Percentiles rank a stretch among this genome's conserved stretches.
Evolutionary conservation across 2,329 filamentous ascomycete species (phyloP).

Genomic region (Sporothrix brunneoviolacea): DNA sequence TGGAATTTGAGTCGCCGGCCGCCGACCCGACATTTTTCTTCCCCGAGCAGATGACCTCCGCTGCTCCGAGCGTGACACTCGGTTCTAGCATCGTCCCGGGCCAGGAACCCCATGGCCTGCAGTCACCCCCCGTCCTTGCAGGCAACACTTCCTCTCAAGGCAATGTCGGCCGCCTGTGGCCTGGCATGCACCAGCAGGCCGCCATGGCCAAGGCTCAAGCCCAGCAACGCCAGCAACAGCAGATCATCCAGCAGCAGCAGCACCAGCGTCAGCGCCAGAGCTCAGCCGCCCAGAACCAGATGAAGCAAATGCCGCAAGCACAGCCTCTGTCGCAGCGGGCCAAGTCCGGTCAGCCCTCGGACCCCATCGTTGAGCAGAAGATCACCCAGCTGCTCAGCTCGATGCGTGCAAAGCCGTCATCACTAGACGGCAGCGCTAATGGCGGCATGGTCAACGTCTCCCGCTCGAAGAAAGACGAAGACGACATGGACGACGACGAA

Average conservation of each 20-base stretch:
- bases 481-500: slow-evolving; percentile 98
- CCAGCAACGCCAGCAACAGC: slow-evolving; percentile 61
- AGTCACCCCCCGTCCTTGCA: slow-evolving; percentile 34
- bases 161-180: slow-evolving; percentile 71
- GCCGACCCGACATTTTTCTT: slow-evolving; percentile 61
- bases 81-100: slow-evolving; percentile 53
- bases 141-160: slow-evolving; percentile 38
- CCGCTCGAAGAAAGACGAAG: slow-evolving; percentile 82
- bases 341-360: slow-evolving; percentile 48
- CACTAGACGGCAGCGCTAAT: slow-evolving; percentile 45
- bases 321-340: slow-evolving; percentile 38
- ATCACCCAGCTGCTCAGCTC: slow-evolving; percentile 89
- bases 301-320: slow-evolving; percentile 37
- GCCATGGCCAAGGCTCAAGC: slow-evolving; percentile 67
- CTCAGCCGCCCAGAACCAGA: slow-evolving; percentile 32
- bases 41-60: slow-evolving; percentile 29
- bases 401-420: slow-evolving; percentile 69
- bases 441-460: slow-evolving; percentile 54
- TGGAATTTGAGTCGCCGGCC: slow-evolving; percentile 56
- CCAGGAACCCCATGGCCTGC: slow-evolving; percentile 47
- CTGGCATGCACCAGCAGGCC: slow-evolving; percentile 89
- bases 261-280: slow-evolving; percentile 33
- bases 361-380: slow-evolving; percentile 80
- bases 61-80: slow-evolving; percentile 20
- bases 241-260: slow-evolving; percentile 54